These are phyloP conservation scores for Cymbopogon flexuosus DNA, from an alignment of 202 grass and related monocot species.

Conservation along the genomic window DNA sequence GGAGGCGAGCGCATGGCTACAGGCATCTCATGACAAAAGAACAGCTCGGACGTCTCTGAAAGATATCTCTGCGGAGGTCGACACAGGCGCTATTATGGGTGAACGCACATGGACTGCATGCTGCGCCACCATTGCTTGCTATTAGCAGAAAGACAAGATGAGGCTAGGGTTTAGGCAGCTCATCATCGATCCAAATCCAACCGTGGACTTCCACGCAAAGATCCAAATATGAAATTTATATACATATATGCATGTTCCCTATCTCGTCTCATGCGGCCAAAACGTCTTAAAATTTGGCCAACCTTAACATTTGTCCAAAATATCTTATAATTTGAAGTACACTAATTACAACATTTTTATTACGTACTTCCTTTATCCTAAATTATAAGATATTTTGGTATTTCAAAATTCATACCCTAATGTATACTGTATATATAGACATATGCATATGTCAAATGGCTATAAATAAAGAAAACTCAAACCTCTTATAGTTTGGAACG, in stretches of 20 bases:
- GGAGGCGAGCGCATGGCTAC: not conserved
- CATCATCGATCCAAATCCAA: not conserved
- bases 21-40: not conserved
- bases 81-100: not conserved
- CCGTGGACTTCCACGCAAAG: slow-evolving; percentile 18
- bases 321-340: too few species aligned
- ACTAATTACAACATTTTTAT: too few species aligned
- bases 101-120: slow-evolving; percentile 5
- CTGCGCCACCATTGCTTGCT: not conserved
- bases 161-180: not conserved
- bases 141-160: not conserved
- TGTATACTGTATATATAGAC: too few species aligned
- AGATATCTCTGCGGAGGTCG: not conserved
- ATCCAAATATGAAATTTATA: not conserved
- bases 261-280: not conserved
- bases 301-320: too few species aligned
- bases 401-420: too few species aligned
- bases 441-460: too few species aligned
- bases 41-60: not conserved
- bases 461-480: too few species aligned
- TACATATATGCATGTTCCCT: not conserved
- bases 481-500: too few species aligned
- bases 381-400: too few species aligned
- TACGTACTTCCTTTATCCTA: too few species aligned
- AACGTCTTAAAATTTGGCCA: too few species aligned